These are phyloP conservation scores for Alternaria panax DNA, from an alignment of 2,329 filamentous ascomycete genomes.

Conservation along the genomic window DNA sequence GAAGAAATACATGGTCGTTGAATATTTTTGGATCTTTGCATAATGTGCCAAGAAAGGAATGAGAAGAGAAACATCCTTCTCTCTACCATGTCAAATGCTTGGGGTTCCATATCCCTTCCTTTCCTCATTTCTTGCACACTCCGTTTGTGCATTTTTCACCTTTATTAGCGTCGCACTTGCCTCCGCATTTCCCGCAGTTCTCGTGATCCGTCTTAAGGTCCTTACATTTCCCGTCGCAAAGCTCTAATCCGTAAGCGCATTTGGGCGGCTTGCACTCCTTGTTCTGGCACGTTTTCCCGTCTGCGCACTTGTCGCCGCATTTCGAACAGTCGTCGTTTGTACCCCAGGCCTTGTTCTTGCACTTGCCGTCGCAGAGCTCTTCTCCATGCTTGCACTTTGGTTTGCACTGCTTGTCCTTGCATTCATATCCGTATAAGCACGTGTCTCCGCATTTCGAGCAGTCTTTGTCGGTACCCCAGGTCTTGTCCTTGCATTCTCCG, in stretches of 20 bases:
- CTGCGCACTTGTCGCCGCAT: no score
- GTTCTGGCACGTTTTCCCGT: neutral
- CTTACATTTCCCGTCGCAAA: neutral
- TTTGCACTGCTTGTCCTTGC: no score
- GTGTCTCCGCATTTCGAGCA: no score
- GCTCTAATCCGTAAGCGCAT: no score
- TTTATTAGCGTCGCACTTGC: neutral
- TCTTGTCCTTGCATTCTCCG: no score
- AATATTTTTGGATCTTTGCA: neutral
- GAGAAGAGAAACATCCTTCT: neutral
- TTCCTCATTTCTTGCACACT: neutral
- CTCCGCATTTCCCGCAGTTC: neutral
- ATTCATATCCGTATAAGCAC: no score
- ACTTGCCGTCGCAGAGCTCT: no score
- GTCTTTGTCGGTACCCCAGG: no score
- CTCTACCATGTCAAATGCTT: neutral
- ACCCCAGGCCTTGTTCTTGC: no score
- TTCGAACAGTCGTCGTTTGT: no score
- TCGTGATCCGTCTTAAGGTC: neutral
- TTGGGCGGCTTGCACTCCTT: neutral
- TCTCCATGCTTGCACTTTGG: no score
- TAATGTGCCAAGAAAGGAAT: neutral
- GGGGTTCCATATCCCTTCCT: fast-evolving
- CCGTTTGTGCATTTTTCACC: neutral
- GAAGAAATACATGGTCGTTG: neutral